These are phyloP conservation scores for Persicaria maculosa DNA, from an alignment of 148 eudicot species.

Conservation along the genomic window DNA sequence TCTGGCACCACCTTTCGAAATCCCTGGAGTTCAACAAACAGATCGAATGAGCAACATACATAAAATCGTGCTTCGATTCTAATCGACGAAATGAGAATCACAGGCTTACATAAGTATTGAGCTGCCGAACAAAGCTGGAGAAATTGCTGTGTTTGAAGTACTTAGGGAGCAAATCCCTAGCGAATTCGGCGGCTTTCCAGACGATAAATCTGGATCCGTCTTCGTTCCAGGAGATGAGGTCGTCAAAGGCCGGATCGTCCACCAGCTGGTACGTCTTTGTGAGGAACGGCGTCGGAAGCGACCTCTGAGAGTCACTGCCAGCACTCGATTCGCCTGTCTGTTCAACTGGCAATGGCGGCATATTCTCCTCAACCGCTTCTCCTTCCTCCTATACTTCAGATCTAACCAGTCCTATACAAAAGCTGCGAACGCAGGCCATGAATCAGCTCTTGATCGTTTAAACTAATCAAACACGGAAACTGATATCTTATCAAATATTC, in stretches of 20 bases:
- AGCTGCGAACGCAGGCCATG: no score
- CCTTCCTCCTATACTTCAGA: not conserved
- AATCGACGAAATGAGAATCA: not conserved
- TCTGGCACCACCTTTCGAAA: conserved; percentile 63
- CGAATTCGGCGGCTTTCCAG: conserved; percentile 83
- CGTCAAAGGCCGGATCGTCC: conserved; percentile 59
- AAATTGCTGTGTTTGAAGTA: conserved; percentile 85
- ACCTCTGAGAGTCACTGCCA: conserved; percentile 33
- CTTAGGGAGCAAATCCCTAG: conserved; percentile 74
- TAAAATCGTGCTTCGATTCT: not conserved
- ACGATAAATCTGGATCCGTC: conserved; percentile 72
- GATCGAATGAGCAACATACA: not conserved
- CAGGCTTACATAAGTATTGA: conserved; percentile 62
- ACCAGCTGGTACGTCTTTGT: conserved; percentile 74
- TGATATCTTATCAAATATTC: no score
- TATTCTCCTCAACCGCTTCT: not conserved
- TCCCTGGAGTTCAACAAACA: conserved; percentile 27
- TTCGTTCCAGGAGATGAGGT: conserved; percentile 71
- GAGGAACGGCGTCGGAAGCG: conserved; percentile 70
- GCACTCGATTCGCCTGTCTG: conserved; percentile 35
- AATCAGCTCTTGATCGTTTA: no score
- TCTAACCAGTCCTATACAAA: not conserved
- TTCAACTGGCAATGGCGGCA: conserved; percentile 30
- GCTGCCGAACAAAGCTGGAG: conserved; percentile 87
- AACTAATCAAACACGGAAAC: no score